Evolutionary conservation across 2,329 filamentous ascomycete genomes (phyloP), one percentile per base, ranked within the genome.

Genomic region (Paecilomyces dactylethromorphus): DNA sequence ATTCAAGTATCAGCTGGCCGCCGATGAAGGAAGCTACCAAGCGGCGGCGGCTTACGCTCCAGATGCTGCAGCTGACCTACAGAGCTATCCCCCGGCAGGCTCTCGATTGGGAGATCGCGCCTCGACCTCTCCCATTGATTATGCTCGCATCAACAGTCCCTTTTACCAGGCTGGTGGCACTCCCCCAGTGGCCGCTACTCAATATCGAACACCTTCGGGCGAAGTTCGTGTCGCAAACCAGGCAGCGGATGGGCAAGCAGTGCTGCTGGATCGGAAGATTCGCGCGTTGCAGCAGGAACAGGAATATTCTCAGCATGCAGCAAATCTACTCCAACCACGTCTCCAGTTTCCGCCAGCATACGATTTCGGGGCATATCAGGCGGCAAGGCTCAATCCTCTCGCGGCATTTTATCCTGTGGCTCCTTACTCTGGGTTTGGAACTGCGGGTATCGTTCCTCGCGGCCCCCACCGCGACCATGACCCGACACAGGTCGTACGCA

Each of bases 401-500:
- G 68, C 74, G 3, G 68, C 71, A 3, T 72, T 71, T 52, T 77
- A 78, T 61, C 68, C 73, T 2, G 68, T 74, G 33, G 59, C 71
- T 3, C 68, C 71, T 1, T 63, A 73, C 1, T 58, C 63, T 29
- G 64, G 70, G 15, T 65, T 75, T 32, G 63, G 71, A 15, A 59
- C 68, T 7, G 67, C 73, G 11, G 66, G 72, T 52, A 63, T 76
- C 18, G 71, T 77, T 12, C 74, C 77, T 11, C 73, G 76, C 54
- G 73, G 69, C 50, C 72, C 76, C 2, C 78, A 78, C 58, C 80
- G 84, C 55, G 84, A 86, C 31, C 80, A 84, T 59, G 85, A 89
- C 57, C 75, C 79, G 1, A 79, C 80, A 13, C 83, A 84, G 60
- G 84, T 84, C 57, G 76, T 88, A 13, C 84, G 90, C 66, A 95